Base-by-base conservation (phyloP, 169 alveolate genomes). In the Babesia caballi region DNA sequence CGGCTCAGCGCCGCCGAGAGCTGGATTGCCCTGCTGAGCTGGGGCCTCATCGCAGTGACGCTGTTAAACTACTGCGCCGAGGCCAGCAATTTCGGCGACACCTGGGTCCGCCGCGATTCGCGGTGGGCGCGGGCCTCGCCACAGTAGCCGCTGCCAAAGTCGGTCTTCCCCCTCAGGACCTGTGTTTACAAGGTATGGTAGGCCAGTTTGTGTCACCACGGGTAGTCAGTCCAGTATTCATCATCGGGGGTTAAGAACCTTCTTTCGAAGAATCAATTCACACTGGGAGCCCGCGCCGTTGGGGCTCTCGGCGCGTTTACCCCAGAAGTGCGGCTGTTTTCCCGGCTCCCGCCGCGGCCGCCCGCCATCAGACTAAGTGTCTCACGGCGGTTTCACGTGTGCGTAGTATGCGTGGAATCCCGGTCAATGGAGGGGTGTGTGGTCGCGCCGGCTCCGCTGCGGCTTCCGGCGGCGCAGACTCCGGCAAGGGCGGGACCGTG, bases 191-290 rank as follows among this genome's bases (percentile, higher is more conserved):
- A 77, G 85, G 85, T 77, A 77, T 66, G 75, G 78, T 68, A 33
- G 85, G 85, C 82, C 73, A 36, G 65, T 40, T 57, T 50, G 67
- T 66, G 66, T 77, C 85, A 77, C 51, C 85, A 77, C 28, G 50
- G 9, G 1, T 61, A 6, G 63, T 77, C 58, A 77, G 85, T 25
- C 27, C 27, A 67, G 21, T 28, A 61, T 33, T 77, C 85, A 77
- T 77, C 85, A 77, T 77, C 74, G 85, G 85, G 85, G 85, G 75
- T 74, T 77, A 66, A 77, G 85, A 77, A 77, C 85, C 85, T 65
- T 77, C 81, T 50, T 77, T 77, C 81, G 85, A 77, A 77, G 85
- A 57, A 77, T 77, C 85, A 77, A 77, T 66, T 77, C 85, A 77
- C 85, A 66, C n/a, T 50, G 80, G 51, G 17, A n/a, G 30, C 66